These are phyloP conservation scores for Lasiodiplodia sp. DNA, from an alignment of 2,329 filamentous ascomycete species.

Conservation along the genomic window DNA sequence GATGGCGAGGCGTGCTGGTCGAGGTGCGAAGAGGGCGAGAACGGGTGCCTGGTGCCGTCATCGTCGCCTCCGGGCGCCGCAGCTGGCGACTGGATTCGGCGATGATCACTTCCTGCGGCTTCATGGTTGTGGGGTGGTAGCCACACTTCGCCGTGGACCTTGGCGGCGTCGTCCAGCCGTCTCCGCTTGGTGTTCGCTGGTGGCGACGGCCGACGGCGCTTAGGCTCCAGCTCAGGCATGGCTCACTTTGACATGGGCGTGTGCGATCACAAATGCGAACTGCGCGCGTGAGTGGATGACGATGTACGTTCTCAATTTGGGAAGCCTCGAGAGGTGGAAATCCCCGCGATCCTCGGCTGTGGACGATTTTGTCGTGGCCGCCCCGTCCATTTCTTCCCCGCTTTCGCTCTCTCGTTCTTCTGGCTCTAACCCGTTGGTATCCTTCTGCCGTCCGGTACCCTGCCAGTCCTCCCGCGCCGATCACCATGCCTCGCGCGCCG, in stretches of 20 bases:
- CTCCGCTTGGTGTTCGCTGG: slow-evolving; percentile 7
- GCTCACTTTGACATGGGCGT: slow-evolving; percentile 1
- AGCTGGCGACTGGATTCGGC: background rate
- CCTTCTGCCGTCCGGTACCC: background rate
- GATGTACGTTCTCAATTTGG: background rate
- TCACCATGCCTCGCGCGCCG: background rate
- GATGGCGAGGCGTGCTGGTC: background rate
- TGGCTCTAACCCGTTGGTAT: background rate
- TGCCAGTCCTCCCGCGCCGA: background rate
- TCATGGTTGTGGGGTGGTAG: background rate
- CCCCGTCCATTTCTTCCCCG: background rate
- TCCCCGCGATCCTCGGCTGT: slow-evolving; percentile 22
- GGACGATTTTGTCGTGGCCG: slow-evolving; percentile 18
- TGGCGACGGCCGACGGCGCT: background rate
- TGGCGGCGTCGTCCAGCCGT: background rate
- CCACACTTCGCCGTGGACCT: background rate
- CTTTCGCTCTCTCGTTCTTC: background rate
- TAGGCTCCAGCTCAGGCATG: background rate
- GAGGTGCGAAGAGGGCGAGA: background rate
- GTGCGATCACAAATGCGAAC: background rate
- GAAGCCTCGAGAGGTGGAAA: background rate
- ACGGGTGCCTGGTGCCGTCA: background rate
- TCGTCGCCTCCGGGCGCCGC: background rate
- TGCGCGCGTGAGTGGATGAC: background rate
- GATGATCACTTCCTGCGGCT: background rate